Evolutionary conservation across 148 eudicot species (phyloP).

Genomic region (Persicaria maculosa): DNA sequence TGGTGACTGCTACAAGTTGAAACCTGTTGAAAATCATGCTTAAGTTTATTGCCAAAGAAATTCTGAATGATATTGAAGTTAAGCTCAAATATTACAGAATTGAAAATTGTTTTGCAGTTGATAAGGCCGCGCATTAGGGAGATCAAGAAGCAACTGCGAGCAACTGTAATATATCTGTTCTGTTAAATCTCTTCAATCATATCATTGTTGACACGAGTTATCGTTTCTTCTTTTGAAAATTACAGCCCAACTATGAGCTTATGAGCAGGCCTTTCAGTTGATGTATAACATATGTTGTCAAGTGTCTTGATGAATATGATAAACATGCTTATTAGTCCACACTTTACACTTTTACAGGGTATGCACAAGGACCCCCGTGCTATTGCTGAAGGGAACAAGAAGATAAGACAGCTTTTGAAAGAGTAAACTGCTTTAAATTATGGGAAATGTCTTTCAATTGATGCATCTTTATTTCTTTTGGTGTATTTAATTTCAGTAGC

Average conservation of each 20-base stretch:
- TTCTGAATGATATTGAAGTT: not conserved
- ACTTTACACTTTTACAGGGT: slow-evolving; percentile 25
- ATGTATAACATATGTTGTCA: not conserved
- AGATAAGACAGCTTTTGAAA: slow-evolving; percentile 38
- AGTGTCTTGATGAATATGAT: not conserved
- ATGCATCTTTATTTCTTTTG: slow-evolving; percentile 4
- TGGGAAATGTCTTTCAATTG: slow-evolving; percentile 3
- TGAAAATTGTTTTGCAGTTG: slow-evolving; percentile 30
- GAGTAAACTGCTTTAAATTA: slow-evolving; percentile 28
- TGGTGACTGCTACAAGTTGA: not conserved
- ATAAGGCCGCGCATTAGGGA: slow-evolving; percentile 47
- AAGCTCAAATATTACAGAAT: not conserved
- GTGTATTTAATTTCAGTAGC: not conserved
- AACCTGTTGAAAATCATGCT: not conserved
- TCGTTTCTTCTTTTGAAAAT: not conserved
- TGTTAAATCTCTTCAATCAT: not conserved
- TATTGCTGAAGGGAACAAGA: slow-evolving; percentile 48
- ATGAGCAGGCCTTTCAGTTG: not conserved
- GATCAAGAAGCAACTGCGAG: slow-evolving; percentile 50
- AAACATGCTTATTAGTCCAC: not conserved
- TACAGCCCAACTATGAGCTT: not conserved
- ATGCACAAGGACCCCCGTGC: slow-evolving; percentile 59
- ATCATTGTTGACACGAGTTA: not conserved
- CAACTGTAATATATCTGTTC: slow-evolving; percentile 28
- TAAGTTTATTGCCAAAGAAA: not conserved